Evolutionary conservation across 2,329 filamentous ascomycete species (phyloP), one percentile per base, ranked within the genome.

Genomic region (Diplodia intermedia): DNA sequence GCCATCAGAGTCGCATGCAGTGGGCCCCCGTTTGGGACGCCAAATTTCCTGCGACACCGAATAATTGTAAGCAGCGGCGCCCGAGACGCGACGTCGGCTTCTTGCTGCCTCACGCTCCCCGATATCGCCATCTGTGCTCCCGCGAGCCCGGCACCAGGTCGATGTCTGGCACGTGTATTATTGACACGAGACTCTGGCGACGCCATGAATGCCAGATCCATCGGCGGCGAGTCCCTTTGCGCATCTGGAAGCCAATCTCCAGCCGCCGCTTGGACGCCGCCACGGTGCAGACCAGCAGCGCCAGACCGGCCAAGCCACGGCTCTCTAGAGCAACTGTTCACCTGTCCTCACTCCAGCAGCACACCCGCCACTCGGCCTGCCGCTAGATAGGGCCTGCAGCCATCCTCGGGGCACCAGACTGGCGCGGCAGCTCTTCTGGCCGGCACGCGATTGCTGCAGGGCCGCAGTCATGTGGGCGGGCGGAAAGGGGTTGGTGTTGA

Each of bases 401-500:
- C 53, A 43, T 53, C 40, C 65, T 53, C 60, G 54, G 20, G 65
- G 31, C 50, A 33, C 50, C 18, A 55, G 36, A 38, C 36, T 65
- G 33, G 36, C 8, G 33, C 33, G 33, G 33, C 33, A 36, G 33
- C 36, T 33, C 20, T 23, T 47, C 49, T 15, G 23, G 33, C 31
- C 20, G 52, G 11, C 18, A 31, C 23, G 23, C 55, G 26, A 38
- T 23, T 23, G 47, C 63, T n/a, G 33, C 36, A 66, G 40, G 52
- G 29, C 14, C 5, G 54, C 12, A 40, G 54, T 67, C 55, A 60
- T 67, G 54, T 57, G 43, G 65, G 8, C 38, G 53, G n/a, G 47
- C 60, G 60, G 43, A 52, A 63, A 56, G 53, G 54, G 36, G 47
- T 26, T 63, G 60, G 60, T 63, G 60, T 63, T 63, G 60, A 63